phyloP scores from a whole-genome alignment of 257 asterid genomes.

The Agastache rugosa region DNA sequence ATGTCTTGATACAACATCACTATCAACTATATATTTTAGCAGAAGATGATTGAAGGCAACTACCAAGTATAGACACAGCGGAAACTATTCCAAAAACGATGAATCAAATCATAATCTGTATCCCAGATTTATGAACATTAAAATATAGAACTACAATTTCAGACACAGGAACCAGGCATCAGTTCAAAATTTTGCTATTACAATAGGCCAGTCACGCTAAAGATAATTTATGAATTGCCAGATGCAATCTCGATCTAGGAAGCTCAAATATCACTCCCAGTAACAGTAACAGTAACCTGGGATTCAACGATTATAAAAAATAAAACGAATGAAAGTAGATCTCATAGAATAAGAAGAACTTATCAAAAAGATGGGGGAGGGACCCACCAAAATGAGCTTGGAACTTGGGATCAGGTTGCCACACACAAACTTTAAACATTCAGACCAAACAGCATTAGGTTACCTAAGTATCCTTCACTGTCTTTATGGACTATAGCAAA shows the following conservation, averaged over 20 bases:
- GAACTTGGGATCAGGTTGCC: not conserved
- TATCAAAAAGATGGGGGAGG: not conserved
- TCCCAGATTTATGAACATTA: not conserved
- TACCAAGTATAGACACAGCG: conserved; percentile 10
- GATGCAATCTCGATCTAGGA: not conserved
- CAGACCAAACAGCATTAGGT: no score
- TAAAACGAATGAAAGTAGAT: conserved; percentile 2
- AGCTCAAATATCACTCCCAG: not conserved
- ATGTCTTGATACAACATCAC: conserved; percentile 21
- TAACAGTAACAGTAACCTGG: not conserved
- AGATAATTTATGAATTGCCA: conserved; percentile 7
- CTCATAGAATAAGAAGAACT: not conserved
- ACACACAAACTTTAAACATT: no score
- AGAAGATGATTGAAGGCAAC: conserved; percentile 22
- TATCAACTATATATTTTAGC: conserved; percentile 15
- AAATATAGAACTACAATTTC: conserved; percentile 4
- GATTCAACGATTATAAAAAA: not conserved
- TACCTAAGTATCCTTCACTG: no score
- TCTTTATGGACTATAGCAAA: no score
- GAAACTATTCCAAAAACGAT: conserved; percentile 20
- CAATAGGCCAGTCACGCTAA: not conserved
- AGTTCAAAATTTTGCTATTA: not conserved
- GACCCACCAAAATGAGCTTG: not conserved
- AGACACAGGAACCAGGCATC: conserved; percentile 5
- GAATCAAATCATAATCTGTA: conserved; percentile 5